Conservation (phyloP, 352 stramenopile genomes). For the Blastocystis sp. region DNA sequence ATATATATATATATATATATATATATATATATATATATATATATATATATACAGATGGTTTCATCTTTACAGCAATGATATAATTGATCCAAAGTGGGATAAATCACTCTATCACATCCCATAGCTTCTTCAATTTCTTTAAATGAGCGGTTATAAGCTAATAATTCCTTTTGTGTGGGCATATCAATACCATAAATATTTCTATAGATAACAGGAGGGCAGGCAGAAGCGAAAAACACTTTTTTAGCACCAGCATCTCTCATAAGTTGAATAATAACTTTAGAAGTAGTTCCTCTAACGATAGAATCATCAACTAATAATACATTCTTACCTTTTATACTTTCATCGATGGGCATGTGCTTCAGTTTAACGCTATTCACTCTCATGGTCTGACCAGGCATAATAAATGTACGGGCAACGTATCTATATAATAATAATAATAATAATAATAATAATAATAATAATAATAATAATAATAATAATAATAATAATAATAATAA, state of each 20-base stretch:
- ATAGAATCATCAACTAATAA: constrained; percentile 96
- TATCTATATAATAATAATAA: too few relatives aligned
- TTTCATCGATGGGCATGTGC: constrained; percentile 77
- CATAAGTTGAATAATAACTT: constrained; percentile 70
- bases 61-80: constrained; percentile 52
- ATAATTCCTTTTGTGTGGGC: constrained; percentile 81
- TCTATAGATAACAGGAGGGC: constrained; percentile 85
- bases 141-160: constrained; percentile 77
- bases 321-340: constrained; percentile 76
- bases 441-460: too few relatives aligned
- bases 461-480: too few relatives aligned
- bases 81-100: constrained; percentile 66
- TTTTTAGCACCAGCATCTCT: constrained; percentile 83
- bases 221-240: constrained; percentile 82
- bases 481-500: too few relatives aligned
- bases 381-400: constrained; percentile 78
- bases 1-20: constrained; percentile 44
- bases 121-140: constrained; percentile 75
- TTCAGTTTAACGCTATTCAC: constrained; percentile 94
- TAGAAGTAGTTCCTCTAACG: constrained; percentile 86
- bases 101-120: constrained; percentile 82
- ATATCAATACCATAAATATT: constrained; percentile 99
- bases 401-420: constrained; percentile 83
- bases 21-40: constrained; percentile 46
- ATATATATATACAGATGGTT: constrained; percentile 4